Conservation (phyloP, 148 eudicot species). For the Silene uniflora region DNA sequence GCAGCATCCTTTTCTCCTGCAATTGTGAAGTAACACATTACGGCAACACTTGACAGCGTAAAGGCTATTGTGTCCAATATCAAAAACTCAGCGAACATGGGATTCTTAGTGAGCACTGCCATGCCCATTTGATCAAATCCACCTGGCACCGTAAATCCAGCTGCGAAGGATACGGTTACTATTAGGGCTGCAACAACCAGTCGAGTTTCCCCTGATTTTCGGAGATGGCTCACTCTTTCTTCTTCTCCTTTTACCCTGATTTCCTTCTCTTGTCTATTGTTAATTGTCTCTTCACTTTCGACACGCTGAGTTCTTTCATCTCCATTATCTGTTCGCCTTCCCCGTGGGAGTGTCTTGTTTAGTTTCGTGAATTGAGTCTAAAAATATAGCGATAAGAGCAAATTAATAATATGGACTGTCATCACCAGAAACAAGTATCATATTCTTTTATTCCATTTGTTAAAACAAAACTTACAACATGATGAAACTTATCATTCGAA, state of each 20-base stretch:
- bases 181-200: too few species aligned
- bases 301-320: background rate
- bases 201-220: background rate
- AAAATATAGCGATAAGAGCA: background rate
- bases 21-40: background rate
- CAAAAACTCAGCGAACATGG: background rate
- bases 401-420: background rate
- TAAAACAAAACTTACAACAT: too few species aligned
- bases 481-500: too few species aligned
- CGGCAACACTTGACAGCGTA: background rate
- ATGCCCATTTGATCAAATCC: constrained; percentile 14
- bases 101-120: constrained; percentile 3
- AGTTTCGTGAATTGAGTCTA: background rate
- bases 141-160: constrained; percentile 19
- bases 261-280: background rate
- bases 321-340: background rate
- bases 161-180: constrained; percentile 19
- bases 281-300: background rate
- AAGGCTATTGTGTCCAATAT: constrained; percentile 3
- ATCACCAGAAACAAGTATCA: too few species aligned
- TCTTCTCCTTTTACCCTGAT: background rate
- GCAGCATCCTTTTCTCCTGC: too few species aligned
- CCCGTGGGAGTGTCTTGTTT: background rate
- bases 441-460: too few species aligned
- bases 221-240: background rate